Conservation (phyloP, 495 filamentous ascomycete species). For the Geoglossum glabrum region DNA sequence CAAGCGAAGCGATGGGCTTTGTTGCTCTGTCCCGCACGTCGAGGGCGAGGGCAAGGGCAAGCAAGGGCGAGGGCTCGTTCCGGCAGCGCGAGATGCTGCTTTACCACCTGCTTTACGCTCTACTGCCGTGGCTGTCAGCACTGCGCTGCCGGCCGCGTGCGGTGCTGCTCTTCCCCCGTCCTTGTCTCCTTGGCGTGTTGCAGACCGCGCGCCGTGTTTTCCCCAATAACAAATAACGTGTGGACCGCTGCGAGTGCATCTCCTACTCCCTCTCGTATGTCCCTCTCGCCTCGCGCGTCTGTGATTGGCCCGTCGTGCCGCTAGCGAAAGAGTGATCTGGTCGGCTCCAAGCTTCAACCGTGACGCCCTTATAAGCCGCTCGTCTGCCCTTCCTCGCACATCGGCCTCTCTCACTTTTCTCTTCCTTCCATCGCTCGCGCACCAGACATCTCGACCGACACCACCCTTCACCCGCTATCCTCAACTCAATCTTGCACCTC, state of each 20-base stretch:
- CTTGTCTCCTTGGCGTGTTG: too few species aligned
- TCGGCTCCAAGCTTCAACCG: conserved; percentile 1
- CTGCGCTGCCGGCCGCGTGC: too few species aligned
- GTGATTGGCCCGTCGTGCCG: neutral
- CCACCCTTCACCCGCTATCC: neutral
- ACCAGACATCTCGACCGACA: conserved; percentile 10
- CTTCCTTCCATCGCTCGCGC: conserved; percentile 18
- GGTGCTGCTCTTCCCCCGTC: too few species aligned
- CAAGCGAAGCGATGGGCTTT: neutral
- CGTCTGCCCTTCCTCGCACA: conserved; percentile 13
- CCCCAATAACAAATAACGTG: too few species aligned
- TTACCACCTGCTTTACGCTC: too few species aligned
- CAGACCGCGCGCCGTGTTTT: too few species aligned
- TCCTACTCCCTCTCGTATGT: too few species aligned
- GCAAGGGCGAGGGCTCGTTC: too few species aligned
- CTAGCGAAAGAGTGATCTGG: conserved; percentile 5
- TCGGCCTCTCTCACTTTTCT: conserved; percentile 12
- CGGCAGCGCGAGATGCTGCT: neutral
- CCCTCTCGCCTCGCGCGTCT: neutral
- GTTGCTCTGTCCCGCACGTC: too few species aligned
- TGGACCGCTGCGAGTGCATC: too few species aligned
- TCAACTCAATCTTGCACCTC: conserved; percentile 5
- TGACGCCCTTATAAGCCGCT: conserved; percentile 10
- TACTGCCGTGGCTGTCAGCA: too few species aligned
- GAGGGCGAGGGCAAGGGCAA: too few species aligned